Base-by-base conservation (phyloP, 495 filamentous ascomycete species). In the Tuber melanosporum region DNA sequence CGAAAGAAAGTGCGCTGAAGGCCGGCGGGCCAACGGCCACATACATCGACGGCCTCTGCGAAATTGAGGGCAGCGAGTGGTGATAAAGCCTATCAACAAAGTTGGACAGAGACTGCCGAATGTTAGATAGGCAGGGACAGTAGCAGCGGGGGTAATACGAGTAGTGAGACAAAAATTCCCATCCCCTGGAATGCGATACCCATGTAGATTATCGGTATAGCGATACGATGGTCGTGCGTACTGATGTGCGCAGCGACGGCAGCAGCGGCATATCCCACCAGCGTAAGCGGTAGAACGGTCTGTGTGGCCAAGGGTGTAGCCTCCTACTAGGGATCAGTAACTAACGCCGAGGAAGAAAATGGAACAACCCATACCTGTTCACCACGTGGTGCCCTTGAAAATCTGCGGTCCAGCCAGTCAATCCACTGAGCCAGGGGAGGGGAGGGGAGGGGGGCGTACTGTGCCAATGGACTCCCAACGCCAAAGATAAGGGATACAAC, bases 181-280 rank as follows among this genome's bases (percentile, higher is more conserved):
- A 78, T 78, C 26, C 81, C 81, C 41, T 83, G 81, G 1, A 83
- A 72, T 3, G 81, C 81, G 19, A 80, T 75, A 0, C 78, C 81
- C 32, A 73, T 81, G 39, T 77, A 77, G 41, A 83, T 72, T 57
- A 83, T 83, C 17, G 81, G 77, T 19, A 82, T 72, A 0, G 81
- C 80, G 19, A 71, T 71, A n/a, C 71, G 71, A 20, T 75, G 75
- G 14, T 47, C 9, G 8, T 26, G 19, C 26, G 73, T 74, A 12
- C 76, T 75, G 8, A 83, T 77, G 14, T 78, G 81, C 0, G 80
- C 76, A 19, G 66, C 75, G 2, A 80, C 81, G 4, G 66, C 44
- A 49, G 81, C 75, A 17, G 81, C 81, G 14, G 71, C 80, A 47
- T 75, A 79, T 3, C 81, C 81, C 20, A 82, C 81, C 39, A 83